Evolutionary conservation across 163 green algal species (phyloP).

Genomic region (Scenedesmus sp.): DNA sequence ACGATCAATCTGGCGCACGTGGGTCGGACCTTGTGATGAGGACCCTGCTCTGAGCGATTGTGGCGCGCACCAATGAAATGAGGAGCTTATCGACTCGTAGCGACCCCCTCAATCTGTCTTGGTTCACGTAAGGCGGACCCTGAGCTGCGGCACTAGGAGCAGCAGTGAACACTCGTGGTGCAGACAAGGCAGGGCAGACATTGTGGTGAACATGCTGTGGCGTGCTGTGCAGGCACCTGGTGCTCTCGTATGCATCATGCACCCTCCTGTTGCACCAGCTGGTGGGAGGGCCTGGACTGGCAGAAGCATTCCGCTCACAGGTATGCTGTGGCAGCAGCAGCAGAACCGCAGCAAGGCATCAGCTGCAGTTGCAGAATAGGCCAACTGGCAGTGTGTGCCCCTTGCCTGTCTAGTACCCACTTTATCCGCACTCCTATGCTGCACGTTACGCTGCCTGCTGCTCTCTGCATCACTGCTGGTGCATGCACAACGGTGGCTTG

Average conservation of each 20-base stretch:
- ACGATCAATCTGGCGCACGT: too few relatives aligned
- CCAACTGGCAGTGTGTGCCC: neutral
- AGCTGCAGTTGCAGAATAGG: neutral
- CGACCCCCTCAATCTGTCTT: neutral
- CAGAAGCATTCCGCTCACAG: neutral
- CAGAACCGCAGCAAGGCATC: neutral
- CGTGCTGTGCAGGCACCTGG: neutral
- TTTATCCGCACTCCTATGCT: neutral
- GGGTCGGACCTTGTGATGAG: neutral
- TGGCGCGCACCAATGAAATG: neutral
- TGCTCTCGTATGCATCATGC: constrained; percentile 18
- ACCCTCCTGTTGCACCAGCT: constrained; percentile 8
- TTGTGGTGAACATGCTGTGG: neutral
- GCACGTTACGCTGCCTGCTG: neutral
- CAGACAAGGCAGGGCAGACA: neutral
- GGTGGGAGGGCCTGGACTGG: neutral
- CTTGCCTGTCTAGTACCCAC: neutral
- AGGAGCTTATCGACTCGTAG: neutral
- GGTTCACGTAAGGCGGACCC: neutral
- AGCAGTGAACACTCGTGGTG: neutral
- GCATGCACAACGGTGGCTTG: neutral
- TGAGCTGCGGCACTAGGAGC: neutral
- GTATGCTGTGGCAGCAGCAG: neutral
- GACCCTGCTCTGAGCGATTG: neutral
- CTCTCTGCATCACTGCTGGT: neutral